These are phyloP conservation scores for Bretschneidera sinensis DNA, from an alignment of 345 rosid genomes.

Conservation along the genomic window DNA sequence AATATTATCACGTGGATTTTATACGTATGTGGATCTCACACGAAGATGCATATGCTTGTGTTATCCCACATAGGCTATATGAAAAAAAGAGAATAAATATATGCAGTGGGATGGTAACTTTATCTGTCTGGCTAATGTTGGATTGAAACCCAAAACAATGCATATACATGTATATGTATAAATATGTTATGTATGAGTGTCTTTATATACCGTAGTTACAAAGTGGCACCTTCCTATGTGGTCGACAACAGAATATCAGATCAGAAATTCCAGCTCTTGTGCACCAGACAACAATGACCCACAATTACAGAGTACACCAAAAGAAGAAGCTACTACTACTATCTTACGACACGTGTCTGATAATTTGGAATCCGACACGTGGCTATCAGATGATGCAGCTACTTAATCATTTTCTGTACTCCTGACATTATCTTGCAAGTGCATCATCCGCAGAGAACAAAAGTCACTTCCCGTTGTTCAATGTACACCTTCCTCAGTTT, in stretches of 20 bases:
- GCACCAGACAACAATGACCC: conserved; percentile 1
- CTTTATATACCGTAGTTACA: too few relatives aligned
- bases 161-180: too few relatives aligned
- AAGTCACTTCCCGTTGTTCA: not conserved
- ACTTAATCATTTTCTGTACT: not conserved
- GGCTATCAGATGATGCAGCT: not conserved
- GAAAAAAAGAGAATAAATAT: too few relatives aligned
- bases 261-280: conserved; percentile 11
- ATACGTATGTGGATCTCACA: too few relatives aligned
- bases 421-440: not conserved
- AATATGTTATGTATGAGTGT: too few relatives aligned
- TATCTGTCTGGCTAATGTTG: too few relatives aligned
- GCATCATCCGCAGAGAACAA: not conserved
- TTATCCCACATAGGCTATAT: too few relatives aligned
- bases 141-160: too few relatives aligned
- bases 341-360: not conserved
- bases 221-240: conserved; percentile 18
- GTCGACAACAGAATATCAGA: conserved; percentile 32
- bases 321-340: not conserved
- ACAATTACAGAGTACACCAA: not conserved
- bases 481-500: too few relatives aligned
- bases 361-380: not conserved
- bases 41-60: too few relatives aligned
- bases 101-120: too few relatives aligned
- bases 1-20: too few relatives aligned